Base-by-base conservation (phyloP, 2,329 filamentous ascomycete genomes). In the Lecanicillium sp. region DNA sequence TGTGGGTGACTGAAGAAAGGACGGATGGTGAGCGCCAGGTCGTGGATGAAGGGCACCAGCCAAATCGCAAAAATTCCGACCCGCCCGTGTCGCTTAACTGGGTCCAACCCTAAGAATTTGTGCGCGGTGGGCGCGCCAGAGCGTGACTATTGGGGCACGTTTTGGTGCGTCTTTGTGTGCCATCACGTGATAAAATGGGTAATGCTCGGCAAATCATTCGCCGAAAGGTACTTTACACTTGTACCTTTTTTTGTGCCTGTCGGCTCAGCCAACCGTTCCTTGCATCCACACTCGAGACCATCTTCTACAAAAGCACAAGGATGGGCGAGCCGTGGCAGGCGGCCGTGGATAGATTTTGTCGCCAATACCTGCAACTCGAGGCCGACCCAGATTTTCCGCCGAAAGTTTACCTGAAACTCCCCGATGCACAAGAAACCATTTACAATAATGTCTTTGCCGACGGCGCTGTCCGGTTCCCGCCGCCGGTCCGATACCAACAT, bases 301-400 rank as follows among this genome's bases (percentile, higher is more conserved):
- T 25, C 22, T 11, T 11, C 7, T 25, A 7, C 22, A 25, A 25
- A 6, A n/a, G n/a, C n/a, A n/a, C n/a, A n/a, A n/a, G n/a, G n/a
- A 25, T 25, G 22, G 22, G 11, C 6, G 29, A 22, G 19, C 28
- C 15, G 13, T 40, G 41, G 41, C 32, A 43, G 37, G 29, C 41
- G 22, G 32, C 37, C 29, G 56, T 68, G 33, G 50, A 59, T 43
- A 72, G 76, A 14, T 79, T 88, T 55, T 80, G 77, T 48, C 72
- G 74, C 44, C 88, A 95, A 56, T 94, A 87, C 54, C 72, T 90
- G 25, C 88, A 96, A 57, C 66, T 89, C 3, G 78, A 89, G 33
- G 64, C 68, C 1, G 57, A 68, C 7, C 65, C 90, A 27, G 70
- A 74, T 34, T 84, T 81, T 56, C 88, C 87, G 1, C 60, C 72